phyloP scores from a whole-genome alignment of 2,329 filamentous ascomycete genomes.

The Nothophoma quercina region DNA sequence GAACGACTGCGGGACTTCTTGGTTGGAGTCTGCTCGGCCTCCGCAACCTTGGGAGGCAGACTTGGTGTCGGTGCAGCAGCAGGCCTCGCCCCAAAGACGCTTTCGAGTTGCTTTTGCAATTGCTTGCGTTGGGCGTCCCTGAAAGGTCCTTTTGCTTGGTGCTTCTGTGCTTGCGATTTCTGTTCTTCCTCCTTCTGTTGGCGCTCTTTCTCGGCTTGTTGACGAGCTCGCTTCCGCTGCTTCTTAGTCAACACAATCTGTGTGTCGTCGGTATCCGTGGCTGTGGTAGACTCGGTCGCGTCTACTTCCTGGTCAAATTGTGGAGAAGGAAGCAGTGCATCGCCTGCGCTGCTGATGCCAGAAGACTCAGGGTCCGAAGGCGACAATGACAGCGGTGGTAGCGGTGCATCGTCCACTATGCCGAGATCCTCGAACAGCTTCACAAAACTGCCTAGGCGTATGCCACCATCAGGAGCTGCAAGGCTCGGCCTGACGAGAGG shows the following conservation, averaged over 20 bases:
- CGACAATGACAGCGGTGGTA: constrained; percentile 28
- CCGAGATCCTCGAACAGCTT: constrained; percentile 57
- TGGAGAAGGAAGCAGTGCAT: constrained; percentile 43
- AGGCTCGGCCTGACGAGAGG: constrained; percentile 7
- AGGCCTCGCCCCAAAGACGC: constrained; percentile 3
- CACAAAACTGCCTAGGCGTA: constrained; percentile 54
- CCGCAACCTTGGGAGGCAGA: background rate
- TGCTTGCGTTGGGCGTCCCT: constrained; percentile 17
- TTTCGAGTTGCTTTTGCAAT: constrained; percentile 15
- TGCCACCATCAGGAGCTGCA: constrained; percentile 20
- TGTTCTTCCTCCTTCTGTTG: constrained; percentile 18
- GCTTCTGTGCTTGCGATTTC: constrained; percentile 18
- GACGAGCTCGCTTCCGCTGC: constrained; percentile 37
- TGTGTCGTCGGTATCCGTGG: constrained; percentile 7
- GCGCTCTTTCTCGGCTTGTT: constrained; percentile 33
- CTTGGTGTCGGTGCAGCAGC: background rate
- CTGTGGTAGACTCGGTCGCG: background rate
- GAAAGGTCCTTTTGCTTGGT: constrained; percentile 18
- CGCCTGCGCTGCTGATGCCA: constrained; percentile 54
- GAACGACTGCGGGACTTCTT: constrained; percentile 15
- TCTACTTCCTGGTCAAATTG: constrained; percentile 5
- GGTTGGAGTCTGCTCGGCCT: constrained; percentile 9
- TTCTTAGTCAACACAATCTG: constrained; percentile 30
- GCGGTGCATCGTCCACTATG: constrained; percentile 32
- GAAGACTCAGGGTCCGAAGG: constrained; percentile 35